phyloP scores from a whole-genome alignment of 164 flowering plant species.

The Vitis cinerea region DNA sequence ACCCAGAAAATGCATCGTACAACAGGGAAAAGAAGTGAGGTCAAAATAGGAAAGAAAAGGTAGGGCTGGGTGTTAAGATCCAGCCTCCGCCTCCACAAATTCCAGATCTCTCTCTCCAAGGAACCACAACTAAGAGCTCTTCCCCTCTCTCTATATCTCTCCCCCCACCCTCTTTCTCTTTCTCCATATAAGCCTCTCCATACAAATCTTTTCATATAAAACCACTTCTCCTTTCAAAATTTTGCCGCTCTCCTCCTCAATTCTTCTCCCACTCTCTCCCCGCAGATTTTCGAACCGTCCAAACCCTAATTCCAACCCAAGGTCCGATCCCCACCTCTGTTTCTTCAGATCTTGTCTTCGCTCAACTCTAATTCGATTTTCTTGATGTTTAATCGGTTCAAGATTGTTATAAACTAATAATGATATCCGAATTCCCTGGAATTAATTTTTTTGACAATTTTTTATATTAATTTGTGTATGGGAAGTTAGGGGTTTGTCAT shows the following conservation, averaged over 20 bases:
- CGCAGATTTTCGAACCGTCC: neutral
- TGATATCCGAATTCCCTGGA: no score
- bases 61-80: neutral
- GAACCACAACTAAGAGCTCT: neutral
- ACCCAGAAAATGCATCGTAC: no score
- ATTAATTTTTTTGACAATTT: no score
- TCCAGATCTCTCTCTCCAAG: neutral
- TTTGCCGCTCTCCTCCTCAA: slow-evolving; percentile 7
- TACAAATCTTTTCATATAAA: slow-evolving; percentile 13
- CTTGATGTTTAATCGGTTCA: neutral
- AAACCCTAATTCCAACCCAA: slow-evolving; percentile 2
- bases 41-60: no score
- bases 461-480: no score
- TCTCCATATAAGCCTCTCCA: slow-evolving; percentile 8
- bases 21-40: no score
- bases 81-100: slow-evolving; percentile 1
- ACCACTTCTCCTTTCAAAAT: slow-evolving; percentile 5
- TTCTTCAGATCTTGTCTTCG: neutral
- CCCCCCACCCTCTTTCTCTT: slow-evolving; percentile 1
- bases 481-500: no score
- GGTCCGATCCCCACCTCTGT: slow-evolving; percentile 3
- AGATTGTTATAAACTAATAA: neutral
- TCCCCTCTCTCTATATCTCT: neutral
- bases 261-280: neutral
- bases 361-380: neutral